Evolutionary conservation across 257 asterid species (phyloP).

Genomic region (Rauvolfia tetraphylla): DNA sequence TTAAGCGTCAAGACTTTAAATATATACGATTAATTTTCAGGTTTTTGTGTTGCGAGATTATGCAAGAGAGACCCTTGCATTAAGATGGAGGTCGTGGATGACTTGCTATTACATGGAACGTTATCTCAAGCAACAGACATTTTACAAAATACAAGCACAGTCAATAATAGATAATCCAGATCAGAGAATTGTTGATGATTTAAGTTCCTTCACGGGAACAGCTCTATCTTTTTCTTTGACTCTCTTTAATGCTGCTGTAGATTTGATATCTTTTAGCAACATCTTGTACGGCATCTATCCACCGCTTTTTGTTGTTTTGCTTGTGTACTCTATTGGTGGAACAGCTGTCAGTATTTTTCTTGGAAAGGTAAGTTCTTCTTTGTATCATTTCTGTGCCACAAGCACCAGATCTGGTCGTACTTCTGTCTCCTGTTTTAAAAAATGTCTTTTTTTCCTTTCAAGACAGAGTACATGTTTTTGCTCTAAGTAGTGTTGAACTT

Average conservation of each 20-base stretch:
- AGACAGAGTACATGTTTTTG: neutral
- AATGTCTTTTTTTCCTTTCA: neutral
- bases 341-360: slow-evolving; percentile 80
- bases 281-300: slow-evolving; percentile 87
- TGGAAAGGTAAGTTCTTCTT: slow-evolving; percentile 61
- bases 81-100: slow-evolving; percentile 98
- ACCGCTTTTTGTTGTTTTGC: slow-evolving; percentile 77
- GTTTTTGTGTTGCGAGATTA: slow-evolving; percentile 88
- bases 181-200: slow-evolving; percentile 91
- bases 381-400: neutral
- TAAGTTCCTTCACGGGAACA: slow-evolving; percentile 87
- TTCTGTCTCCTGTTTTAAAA: neutral
- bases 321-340: slow-evolving; percentile 81
- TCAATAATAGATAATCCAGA: slow-evolving; percentile 89
- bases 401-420: slow-evolving; percentile 6
- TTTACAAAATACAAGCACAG: slow-evolving; percentile 82
- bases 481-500: slow-evolving; percentile 17
- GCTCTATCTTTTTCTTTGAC: slow-evolving; percentile 83
- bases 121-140: slow-evolving; percentile 69
- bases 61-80: slow-evolving; percentile 83
- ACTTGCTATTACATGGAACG: slow-evolving; percentile 85
- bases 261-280: slow-evolving; percentile 90
- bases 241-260: slow-evolving; percentile 77
- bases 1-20: neutral
- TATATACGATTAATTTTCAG: slow-evolving; percentile 32